Conservation (phyloP, 1,284 basidiomycete genomes). For the Tremellales sp. region DNA sequence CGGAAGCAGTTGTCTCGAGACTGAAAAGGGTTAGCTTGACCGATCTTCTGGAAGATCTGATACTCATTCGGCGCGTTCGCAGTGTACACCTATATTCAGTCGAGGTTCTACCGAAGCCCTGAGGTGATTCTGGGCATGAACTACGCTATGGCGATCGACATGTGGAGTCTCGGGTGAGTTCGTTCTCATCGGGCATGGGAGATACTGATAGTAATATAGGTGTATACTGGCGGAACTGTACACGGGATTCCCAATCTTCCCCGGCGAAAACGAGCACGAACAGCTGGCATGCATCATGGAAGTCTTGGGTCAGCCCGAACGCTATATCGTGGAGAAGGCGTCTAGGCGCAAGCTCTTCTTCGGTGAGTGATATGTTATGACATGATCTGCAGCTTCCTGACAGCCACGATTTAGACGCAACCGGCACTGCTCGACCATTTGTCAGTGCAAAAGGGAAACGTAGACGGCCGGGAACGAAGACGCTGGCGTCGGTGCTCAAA, state of each 20-base stretch:
- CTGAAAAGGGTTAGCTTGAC: constrained; percentile 86
- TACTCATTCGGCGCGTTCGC: constrained; percentile 4
- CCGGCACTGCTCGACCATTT: constrained; percentile 84
- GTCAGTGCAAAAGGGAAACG: constrained; percentile 95
- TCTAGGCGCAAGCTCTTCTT: constrained; percentile 95
- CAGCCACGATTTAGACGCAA: constrained; percentile 64
- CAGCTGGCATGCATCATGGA: constrained; percentile 99
- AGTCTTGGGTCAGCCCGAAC: constrained; percentile 90
- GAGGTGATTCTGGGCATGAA: constrained; percentile 96
- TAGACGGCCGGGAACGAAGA: constrained; percentile 84
- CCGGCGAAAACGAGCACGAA: constrained; percentile 99
- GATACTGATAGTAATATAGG: constrained; percentile 12
- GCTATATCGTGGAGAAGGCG: constrained; percentile 89
- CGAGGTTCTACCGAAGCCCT: constrained; percentile 94
- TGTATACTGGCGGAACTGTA: constrained; percentile 97
- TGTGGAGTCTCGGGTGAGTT: constrained; percentile 85
- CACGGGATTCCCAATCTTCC: constrained; percentile 99
- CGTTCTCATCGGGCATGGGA: background rate
- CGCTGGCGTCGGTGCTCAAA: constrained; percentile 79
- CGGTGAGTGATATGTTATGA: constrained; percentile 55
- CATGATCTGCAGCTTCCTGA: constrained; percentile 2
- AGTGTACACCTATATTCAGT: constrained; percentile 99
- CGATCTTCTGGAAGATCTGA: background rate
- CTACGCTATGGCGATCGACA: constrained; percentile 90
- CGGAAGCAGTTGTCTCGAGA: constrained; percentile 96